Evolutionary conservation across 177 flowering plant genomes (phyloP), one percentile per base, ranked within the genome.

Genomic region (Vitis hybrid): DNA sequence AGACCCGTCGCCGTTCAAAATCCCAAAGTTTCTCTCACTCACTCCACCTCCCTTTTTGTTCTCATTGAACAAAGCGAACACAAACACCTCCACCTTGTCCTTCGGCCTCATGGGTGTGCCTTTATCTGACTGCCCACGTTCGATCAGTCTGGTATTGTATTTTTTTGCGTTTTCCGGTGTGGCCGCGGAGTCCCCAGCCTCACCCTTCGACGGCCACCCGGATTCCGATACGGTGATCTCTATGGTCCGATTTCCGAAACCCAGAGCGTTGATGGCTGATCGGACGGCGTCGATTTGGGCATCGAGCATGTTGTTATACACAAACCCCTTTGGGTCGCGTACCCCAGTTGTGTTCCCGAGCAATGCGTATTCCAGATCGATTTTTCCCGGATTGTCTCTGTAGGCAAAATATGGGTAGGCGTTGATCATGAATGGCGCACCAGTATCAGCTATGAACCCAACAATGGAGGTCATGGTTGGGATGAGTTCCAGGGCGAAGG

Each of bases 201-300:
- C 85, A 0, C 92, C 90, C 64, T 79, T 84, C 2, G 92, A 86
- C 15, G 95, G 95, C 95, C 95, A 90, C 14, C 95, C 95, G 0
- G 95, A 76, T 66, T 90, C 95, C 7, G 89, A 82, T 0, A 88
- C 72, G 0, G 70, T 70, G 11, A 90, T 79, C 31, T 74, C 70
- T 0, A 90, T 26, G 13, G 82, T 62, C 59, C 78, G 72, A 26
- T 84, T 80, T 0, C 76, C 84, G 14, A 79, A 81, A 5, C 90
- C 90, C 0, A 86, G 74, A 0, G 83, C 78, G 6, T 26, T 56
- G 14, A 89, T 83, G 5, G 89, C 89, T 1, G 86, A 79, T 8
- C 80, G 59, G 8, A 87, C 66, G 0, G 93, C 84, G 45, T 89
- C 93, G 3, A 88, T 75, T 56, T 85, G 91, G 0, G 91, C 92